Evolutionary conservation across 495 filamentous ascomycete species (phyloP), one percentile per base, ranked within the genome.

Genomic region (Lophiotrema nucula): DNA sequence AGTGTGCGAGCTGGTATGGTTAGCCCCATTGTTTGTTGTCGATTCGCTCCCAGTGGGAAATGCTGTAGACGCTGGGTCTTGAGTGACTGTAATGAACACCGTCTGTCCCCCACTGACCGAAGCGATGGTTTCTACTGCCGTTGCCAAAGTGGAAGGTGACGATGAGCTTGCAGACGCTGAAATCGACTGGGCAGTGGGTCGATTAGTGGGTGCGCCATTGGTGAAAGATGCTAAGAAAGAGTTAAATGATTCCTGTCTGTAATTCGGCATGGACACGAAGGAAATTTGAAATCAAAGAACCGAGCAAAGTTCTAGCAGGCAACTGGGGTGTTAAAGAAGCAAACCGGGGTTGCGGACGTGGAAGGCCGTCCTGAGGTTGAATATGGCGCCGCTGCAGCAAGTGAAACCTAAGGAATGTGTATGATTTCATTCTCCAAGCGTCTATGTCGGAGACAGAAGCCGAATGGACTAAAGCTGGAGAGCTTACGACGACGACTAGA

Each of bases 81-180:
- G 47, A 28, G 56, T 59, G 10, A 59, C 38, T 4, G 56, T 58
- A 22, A 50, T 35, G 21, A 49, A 49, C 15, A 58, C 46, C 2
- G 54, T 58, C 19, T 49, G 54, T 18, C 45, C 46, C 3, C 18
- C 44, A 10, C 35, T 43, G 1, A 49, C 24, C 10, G 54, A 58
- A n/a, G 54, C 38, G 44, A 58, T 42, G 2, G 46, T 43, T 16
- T 49, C 22, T 13, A 58, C 8, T 6, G n/a, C 27, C 3, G 43
- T 25, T 28, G 21, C 4, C 2, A n/a, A 25, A 53, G 49, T 21
- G 39, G 39, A 21, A 12, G 19, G 11, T 43, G 19, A 21, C 39
- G 11, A 43, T 43, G 8, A 35, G 10, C 19, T 43, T 21, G 19
- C 31, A 15, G 31, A 35, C 31, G 31, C 8, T 8, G 31, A 15